Evolutionary conservation across 2,329 filamentous ascomycete genomes (phyloP).

Genomic region (Thielaviopsis musarum): DNA sequence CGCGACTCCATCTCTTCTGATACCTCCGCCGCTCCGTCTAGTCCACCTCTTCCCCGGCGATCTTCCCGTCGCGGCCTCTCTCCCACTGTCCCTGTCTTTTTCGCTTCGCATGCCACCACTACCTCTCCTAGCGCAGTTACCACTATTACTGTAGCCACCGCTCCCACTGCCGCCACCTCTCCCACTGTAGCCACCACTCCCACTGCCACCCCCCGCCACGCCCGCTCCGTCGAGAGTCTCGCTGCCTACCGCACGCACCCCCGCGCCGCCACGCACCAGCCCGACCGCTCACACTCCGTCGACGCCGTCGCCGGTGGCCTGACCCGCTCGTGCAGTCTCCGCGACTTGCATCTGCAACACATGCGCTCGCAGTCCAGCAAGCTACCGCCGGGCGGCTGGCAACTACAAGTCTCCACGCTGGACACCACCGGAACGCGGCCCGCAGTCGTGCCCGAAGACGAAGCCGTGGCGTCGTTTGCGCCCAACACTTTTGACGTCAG

Average conservation of each 20-base stretch:
- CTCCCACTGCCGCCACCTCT: background rate
- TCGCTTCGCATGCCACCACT: background rate
- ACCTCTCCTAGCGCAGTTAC: background rate
- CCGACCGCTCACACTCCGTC: conserved; percentile 4
- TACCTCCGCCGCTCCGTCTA: background rate
- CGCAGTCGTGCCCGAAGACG: conserved; percentile 7
- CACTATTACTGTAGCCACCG: no score
- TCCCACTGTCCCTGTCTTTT: no score
- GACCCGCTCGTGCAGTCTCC: background rate
- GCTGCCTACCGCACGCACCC: background rate
- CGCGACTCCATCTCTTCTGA: background rate
- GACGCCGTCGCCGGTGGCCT: background rate
- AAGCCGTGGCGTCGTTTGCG: conserved; percentile 1
- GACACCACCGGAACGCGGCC: conserved; percentile 10
- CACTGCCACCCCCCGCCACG: background rate
- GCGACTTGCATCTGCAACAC: conserved; percentile 3
- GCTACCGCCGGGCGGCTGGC: conserved; percentile 6
- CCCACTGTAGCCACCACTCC: background rate
- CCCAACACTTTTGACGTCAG: background rate
- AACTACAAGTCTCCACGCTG: conserved; percentile 10
- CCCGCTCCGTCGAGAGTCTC: background rate
- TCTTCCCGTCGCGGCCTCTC: conserved; percentile 6
- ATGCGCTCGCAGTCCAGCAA: conserved; percentile 4
- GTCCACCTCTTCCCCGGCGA: background rate
- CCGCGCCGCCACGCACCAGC: background rate